Base-by-base conservation (phyloP, 345 rosid genomes). In the Angophora floribunda region DNA sequence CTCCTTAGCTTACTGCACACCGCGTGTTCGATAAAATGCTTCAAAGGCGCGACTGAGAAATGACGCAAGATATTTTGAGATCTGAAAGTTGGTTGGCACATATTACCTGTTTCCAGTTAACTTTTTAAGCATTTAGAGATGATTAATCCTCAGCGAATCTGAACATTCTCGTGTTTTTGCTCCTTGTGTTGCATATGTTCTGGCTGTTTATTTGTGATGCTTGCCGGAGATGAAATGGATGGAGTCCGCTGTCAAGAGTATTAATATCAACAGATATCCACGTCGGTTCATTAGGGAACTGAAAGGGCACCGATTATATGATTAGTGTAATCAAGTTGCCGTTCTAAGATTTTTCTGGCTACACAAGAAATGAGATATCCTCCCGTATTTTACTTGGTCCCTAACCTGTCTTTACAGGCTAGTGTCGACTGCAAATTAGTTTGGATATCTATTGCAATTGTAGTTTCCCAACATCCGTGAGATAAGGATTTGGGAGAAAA, bases 381-480 rank as follows among this genome's bases (percentile, higher is more conserved):
- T 8, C 61, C 4, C 4, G 28, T 22, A 8, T 55, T 26, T 55
- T 1, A 3, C 61, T 55, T 55, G 22, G 22, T 55, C 22, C 22
- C 22, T 55, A 55, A 11, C 2, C 2, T 21, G 5, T 21, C 22
- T 4, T 26, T 3, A 7, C 19, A 55, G 61, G 61, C 2, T 0
- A 55, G 61, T 55, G 28, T 1, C 0, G 2, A 22, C 12, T 55
- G 11, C 11, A 55, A 55, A 5, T 55, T 21, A 55, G 4, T 8
- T 55, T 1, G 3, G 5, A 55, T 2, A 55, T 4, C 3, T 55
- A 55, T 55, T 21, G 10, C 28, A 22, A 55, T 55, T 55, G 28
- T 55, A 55, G 11, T 55, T 55, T 55, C 11, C 12, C 5, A 55
- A 21, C 12, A 0, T 55, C 4, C 4, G 2, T 0, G 5, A 55